Conservation (phyloP, 2,329 filamentous ascomycete species). For the Aureobasidium uvarum region DNA sequence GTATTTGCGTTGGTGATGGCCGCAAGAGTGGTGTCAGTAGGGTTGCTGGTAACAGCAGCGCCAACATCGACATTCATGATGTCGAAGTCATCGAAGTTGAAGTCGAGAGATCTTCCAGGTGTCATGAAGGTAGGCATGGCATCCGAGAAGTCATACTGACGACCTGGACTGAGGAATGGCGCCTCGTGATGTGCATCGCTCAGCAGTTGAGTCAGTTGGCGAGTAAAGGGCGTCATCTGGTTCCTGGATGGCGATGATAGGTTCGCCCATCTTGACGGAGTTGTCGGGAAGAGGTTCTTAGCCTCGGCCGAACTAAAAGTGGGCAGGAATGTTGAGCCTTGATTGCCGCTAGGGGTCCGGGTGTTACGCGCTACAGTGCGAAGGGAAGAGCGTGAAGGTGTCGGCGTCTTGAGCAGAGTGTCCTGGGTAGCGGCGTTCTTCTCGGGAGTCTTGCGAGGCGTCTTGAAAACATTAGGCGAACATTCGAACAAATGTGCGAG, state of each 20-base stretch:
- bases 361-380: slow-evolving; percentile 26
- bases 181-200: slow-evolving; percentile 46
- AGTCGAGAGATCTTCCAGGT: slow-evolving; percentile 35
- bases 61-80: slow-evolving; percentile 14
- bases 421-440: slow-evolving; percentile 56
- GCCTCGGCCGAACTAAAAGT: slow-evolving; percentile 37
- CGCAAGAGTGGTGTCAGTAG: neutral
- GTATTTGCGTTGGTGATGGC: slow-evolving; percentile 17
- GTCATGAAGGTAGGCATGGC: slow-evolving; percentile 36
- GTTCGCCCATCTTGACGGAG: slow-evolving; percentile 39
- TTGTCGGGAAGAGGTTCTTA: slow-evolving; percentile 32
- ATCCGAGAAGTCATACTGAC: slow-evolving; percentile 37
- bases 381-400: slow-evolving; percentile 39
- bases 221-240: slow-evolving; percentile 58
- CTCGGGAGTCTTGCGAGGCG: slow-evolving; percentile 56
- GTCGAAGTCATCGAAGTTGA: slow-evolving; percentile 20
- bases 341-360: slow-evolving; percentile 33
- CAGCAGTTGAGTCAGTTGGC: slow-evolving; percentile 63
- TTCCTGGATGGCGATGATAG: slow-evolving; percentile 32
- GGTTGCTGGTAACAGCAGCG: neutral
- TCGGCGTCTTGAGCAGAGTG: slow-evolving; percentile 49
- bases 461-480: slow-evolving; percentile 51
- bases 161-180: slow-evolving; percentile 34
- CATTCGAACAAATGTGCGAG: slow-evolving; percentile 67
- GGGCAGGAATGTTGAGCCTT: slow-evolving; percentile 39